Evolutionary conservation across 805 yeast genomes (phyloP), one percentile per base, ranked within the genome.

Genomic region (Wickerhamiella spandovensis): DNA sequence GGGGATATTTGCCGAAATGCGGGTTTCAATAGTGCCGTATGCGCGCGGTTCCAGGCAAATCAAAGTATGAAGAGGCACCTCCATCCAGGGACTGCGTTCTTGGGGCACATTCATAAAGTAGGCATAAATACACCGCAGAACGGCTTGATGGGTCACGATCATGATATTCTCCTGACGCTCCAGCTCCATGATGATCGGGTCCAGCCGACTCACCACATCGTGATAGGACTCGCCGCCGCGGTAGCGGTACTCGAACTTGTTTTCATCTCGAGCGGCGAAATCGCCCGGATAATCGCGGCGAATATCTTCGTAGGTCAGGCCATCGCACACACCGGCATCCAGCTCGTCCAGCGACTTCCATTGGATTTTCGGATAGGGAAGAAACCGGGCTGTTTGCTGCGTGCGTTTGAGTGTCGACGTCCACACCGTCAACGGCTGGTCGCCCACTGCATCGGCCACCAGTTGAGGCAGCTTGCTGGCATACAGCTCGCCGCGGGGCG

Each of bases 101-200:
- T 90, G 97, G 4, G 97, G 96, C 18, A 92, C 95, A 64, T 92
- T 90, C 97, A 92, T 92, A 64, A 89, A 92, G 67, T 92, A 92
- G 7, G 98, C 97, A 67, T 92, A 92, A 48, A 92, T 81, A 64
- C 99, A 92, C 61, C 99, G 77, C 56, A 92, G 72, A 10, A 92
- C 97, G 0, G 97, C 97, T 68, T 92, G 99, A 66, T 92, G 99
- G 3, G 98, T 92, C 43, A 92, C 92, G 53, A 92, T 90, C 63
- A 92, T 73, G 47, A 92, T 88, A 65, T 92, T 89, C 60, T 92
- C 97, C 67, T 90, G 97, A 53, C 97, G 81, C 68, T 92, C 99
- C 56, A 92, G 74, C 67, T 92, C 98, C 98, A 92, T 92, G 54
- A 92, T 92, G 57, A 92, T 88, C 5, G 99, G 99, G 64, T 92